Evolutionary conservation across 768 basidiomycete genomes (phyloP), one percentile per base, ranked within the genome.

Genomic region (Suillus fuscotomentosus): DNA sequence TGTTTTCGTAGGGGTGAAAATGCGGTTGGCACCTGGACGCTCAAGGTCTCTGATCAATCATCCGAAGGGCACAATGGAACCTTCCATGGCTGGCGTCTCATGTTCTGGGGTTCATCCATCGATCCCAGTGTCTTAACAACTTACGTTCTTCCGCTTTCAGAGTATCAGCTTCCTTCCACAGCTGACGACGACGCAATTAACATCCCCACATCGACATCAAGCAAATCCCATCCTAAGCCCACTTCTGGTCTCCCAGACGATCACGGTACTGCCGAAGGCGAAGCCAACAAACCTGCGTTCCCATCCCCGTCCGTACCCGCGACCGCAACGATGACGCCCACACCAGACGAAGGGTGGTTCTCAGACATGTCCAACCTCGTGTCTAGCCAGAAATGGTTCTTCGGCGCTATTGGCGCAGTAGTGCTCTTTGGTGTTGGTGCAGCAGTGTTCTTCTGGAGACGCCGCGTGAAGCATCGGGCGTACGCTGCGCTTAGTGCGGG

Each of bases 61-160:
- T 88, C 85, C n/a, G 76, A 81, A 13, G 73, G 75, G 1, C 80
- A 84, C 66, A 87, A 84, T 53, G 88, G 88, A 50, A 79, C 79
- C 9, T 95, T 99, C 81, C 81, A 94, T 43, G 92, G 92, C 20
- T 99, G 96, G 97, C 89, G 88, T 62, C 88, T 98, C 80, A 86
- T 89, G 64, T 84, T 99, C 47, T 99, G 94, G 94, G 97, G 97
- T 22, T 88, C 91, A 39, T 81, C 88, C 31, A 83, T 92, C 59
- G 94, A 99, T 74, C 79, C 93, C 2, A 72, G 83, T 4, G 83
- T 85, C 67, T 86, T 88, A 20, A 82, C 80, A 66, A 81, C 82
- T 53, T 97, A 86, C 71, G 82, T 86, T 60, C 80, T 91, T 7
- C 84, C 87, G 41, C 72, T 80, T 17, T 77, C 83, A 20, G 83